Percentiles rank a stretch among this genome's conserved stretches.
phyloP scores from a whole-genome alignment of 495 filamentous ascomycete species.

The Tuber umbilicatum region DNA sequence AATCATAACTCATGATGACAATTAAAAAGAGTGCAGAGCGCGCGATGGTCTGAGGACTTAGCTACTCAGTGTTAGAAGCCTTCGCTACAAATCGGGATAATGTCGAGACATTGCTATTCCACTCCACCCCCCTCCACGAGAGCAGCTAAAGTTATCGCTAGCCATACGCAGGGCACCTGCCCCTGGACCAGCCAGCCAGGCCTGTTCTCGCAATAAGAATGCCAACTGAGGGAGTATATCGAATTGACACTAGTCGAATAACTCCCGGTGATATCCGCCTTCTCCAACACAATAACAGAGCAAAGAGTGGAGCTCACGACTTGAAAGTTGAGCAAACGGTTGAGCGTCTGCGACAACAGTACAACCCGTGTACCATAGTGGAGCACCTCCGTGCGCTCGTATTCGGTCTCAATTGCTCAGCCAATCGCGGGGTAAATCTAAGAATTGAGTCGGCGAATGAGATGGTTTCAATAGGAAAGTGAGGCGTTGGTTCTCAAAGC shows the following conservation, averaged over 20 bases:
- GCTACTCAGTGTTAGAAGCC: neutral
- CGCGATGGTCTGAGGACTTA: neutral
- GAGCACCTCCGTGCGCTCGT: neutral
- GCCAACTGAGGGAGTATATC: neutral
- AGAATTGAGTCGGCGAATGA: neutral
- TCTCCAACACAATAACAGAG: neutral
- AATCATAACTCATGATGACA: neutral
- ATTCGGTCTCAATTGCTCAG: neutral
- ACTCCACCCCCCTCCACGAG: neutral
- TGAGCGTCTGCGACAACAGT: neutral
- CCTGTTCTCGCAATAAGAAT: neutral
- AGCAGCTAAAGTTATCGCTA: neutral
- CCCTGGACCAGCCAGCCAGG: neutral
- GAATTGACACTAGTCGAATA: neutral
- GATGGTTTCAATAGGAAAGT: neutral
- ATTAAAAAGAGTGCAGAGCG: neutral
- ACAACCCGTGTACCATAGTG: neutral
- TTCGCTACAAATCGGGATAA: neutral
- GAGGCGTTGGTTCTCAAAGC: neutral
- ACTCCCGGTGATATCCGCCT: neutral
- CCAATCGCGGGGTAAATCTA: neutral
- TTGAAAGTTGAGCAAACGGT: neutral
- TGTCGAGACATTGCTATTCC: neutral
- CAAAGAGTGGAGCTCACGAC: neutral
- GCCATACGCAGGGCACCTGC: neutral